Conservation (phyloP, 1,139 yeast species). For the Zygosaccharomyces sapae region DNA sequence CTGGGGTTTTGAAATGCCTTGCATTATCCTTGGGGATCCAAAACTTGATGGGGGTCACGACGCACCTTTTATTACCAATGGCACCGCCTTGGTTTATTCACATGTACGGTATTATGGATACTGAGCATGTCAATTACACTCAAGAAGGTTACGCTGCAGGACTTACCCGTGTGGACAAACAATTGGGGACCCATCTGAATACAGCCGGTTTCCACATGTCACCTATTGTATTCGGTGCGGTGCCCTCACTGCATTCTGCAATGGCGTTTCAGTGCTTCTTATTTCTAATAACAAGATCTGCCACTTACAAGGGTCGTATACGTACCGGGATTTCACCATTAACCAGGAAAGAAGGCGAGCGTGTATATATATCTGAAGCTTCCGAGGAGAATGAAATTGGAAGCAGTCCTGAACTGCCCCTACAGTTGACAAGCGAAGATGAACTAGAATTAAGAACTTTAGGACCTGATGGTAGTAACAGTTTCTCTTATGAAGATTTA, state of each 20-base stretch:
- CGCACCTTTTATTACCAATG: constrained; percentile 59
- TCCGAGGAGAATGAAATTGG: constrained; percentile 4
- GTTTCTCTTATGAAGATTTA: neutral
- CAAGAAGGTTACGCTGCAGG: constrained; percentile 72
- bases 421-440: neutral
- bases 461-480: constrained; percentile 2
- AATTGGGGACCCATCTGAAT: constrained; percentile 58
- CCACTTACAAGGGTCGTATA: constrained; percentile 28
- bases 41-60: constrained; percentile 55
- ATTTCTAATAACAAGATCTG: constrained; percentile 38
- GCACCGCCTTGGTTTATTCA: constrained; percentile 74
- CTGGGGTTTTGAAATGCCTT: constrained; percentile 53
- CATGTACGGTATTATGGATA: constrained; percentile 50
- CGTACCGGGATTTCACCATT: constrained; percentile 2
- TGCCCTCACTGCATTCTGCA: constrained; percentile 64
- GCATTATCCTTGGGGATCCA: constrained; percentile 53
- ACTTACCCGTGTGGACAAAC: constrained; percentile 56
- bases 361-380: no score
- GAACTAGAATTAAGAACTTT: neutral
- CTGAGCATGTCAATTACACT: constrained; percentile 48
- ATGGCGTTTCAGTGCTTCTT: constrained; percentile 55
- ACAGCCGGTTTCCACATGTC: constrained; percentile 61
- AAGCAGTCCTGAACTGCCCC: neutral
- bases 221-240: constrained; percentile 69
- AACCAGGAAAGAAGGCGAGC: constrained; percentile 6